Percentiles rank a stretch among this genome's conserved stretches.
Evolutionary conservation across 2,329 filamentous ascomycete species (phyloP).

Genomic region (Colletotrichum tanaceti): DNA sequence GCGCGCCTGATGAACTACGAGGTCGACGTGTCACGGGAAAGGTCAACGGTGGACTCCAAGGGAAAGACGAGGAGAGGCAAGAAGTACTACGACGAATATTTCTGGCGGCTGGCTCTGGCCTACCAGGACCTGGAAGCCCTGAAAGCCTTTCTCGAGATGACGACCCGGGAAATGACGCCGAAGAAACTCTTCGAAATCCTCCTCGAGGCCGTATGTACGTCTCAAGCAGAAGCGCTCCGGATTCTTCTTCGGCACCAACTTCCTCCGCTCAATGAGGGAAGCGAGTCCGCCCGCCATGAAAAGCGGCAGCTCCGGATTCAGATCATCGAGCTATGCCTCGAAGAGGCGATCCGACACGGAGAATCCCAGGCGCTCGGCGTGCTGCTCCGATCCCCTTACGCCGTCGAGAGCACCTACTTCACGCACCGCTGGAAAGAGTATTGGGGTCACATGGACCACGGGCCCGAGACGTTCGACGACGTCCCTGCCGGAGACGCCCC

Average conservation of each 20-base stretch:
- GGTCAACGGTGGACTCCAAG: not conserved
- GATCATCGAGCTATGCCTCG: not conserved
- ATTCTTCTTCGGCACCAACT: conserved; percentile 1
- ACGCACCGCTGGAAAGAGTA: not conserved
- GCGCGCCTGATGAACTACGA: conserved; percentile 19
- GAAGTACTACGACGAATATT: conserved; percentile 8
- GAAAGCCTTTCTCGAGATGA: not conserved
- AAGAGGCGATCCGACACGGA: not conserved
- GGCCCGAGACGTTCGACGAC: not conserved
- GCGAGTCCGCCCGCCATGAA: not conserved
- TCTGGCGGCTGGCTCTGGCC: conserved; percentile 11
- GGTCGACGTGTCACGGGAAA: conserved; percentile 8
- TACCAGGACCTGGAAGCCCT: conserved; percentile 13
- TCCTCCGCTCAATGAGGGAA: not conserved
- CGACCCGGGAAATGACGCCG: not conserved
- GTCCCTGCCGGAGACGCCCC: not conserved
- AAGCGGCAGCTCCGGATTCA: not conserved
- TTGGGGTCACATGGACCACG: not conserved
- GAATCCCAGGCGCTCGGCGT: not conserved
- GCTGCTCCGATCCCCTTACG: not conserved
- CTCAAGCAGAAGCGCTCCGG: not conserved
- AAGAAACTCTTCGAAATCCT: not conserved
- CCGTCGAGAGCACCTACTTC: not conserved
- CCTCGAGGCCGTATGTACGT: conserved; percentile 2
- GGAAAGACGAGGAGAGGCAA: not conserved